A percentile compares a stretch with the other conserved stretches of the same genome.
These are phyloP conservation scores for Colletotrichum musicola DNA, from an alignment of 2,329 filamentous ascomycete species.

Conservation along the genomic window DNA sequence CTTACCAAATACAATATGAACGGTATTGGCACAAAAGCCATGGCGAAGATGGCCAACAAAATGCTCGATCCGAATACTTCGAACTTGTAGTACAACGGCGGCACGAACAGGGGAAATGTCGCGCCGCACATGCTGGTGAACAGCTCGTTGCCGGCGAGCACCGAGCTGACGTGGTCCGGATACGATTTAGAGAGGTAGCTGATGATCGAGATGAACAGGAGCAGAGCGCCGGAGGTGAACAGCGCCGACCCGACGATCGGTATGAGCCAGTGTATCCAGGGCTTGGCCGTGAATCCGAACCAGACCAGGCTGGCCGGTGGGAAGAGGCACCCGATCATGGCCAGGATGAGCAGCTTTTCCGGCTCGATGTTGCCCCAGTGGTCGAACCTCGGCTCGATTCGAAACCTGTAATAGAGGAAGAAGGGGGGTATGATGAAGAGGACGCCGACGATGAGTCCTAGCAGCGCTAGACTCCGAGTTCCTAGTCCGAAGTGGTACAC, in stretches of 20 bases:
- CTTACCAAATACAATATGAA: constrained; percentile 39
- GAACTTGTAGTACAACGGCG: constrained; percentile 9
- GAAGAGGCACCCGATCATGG: constrained; percentile 25
- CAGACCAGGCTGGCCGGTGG: constrained; percentile 27
- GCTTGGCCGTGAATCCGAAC: constrained; percentile 29
- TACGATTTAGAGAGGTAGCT: constrained; percentile 32
- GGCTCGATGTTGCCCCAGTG: constrained; percentile 19
- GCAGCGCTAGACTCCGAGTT: not conserved
- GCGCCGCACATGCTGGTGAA: constrained; percentile 30
- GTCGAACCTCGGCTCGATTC: constrained; percentile 24
- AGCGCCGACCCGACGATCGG: constrained; percentile 28
- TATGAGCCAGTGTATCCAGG: constrained; percentile 9
- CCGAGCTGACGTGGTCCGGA: constrained; percentile 21
- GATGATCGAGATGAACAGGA: constrained; percentile 26
- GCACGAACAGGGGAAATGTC: constrained; percentile 30
- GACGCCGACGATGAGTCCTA: constrained; percentile 31
- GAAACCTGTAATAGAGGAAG: constrained; percentile 29
- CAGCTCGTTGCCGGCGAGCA: constrained; percentile 27
- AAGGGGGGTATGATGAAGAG: constrained; percentile 19
- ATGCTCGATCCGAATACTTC: constrained; percentile 24
- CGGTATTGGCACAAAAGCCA: constrained; percentile 25
- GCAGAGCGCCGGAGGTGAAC: constrained; percentile 17
- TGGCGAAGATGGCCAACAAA: constrained; percentile 23
- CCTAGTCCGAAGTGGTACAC: constrained; percentile 39
- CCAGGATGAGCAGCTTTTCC: constrained; percentile 16